Evolutionary conservation across 352 stramenopile genomes (phyloP), one percentile per base, ranked within the genome.

Genomic region (Pythium apleroticum): DNA sequence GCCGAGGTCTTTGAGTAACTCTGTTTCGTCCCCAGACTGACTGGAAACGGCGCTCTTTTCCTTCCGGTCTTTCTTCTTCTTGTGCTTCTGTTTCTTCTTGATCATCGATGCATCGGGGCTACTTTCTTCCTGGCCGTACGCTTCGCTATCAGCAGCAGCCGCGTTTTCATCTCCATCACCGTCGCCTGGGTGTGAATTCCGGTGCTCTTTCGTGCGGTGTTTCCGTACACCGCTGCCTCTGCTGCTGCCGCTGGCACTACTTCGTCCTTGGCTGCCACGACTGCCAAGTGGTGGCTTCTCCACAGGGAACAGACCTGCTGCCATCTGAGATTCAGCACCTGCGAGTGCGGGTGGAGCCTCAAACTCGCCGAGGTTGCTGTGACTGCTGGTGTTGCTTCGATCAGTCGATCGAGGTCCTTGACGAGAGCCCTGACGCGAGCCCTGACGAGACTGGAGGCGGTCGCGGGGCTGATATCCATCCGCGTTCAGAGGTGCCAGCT

Each of bases 401-500:
- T 72, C 68, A 2, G 28, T 76, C 57, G 30, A 68, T 3, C 78
- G 72, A 14, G 77, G 79, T 19, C 77, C 78, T 52, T 89, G 83
- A 0, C 86, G 68, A 8, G 80, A 91, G 1, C 85, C 81, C 58
- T 89, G 83, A 0, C 85, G 68, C 3, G 81, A 92, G 0, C 86
- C 84, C 57, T 94, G 85, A 8, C 86, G 78, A 14, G 86, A 94
- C 49, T 92, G 80, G 24, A 94, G 71, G 4, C 86, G 80, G 65
- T 94, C 86, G 14, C 82, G 72, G 11, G 86, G 77, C 52, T 88
- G 80, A 53, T 93, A 93, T 25, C 68, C 60, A 19, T 89, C 79
- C 14, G 68, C 60, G 1, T 65, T 58, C 0, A 87, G 35, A 28
- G 80, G 76, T 2, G 72, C 41, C 9, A 91, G 58, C 14, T 88